Evolutionary conservation across 1,139 yeast species (phyloP), one percentile per base, ranked within the genome.

Genomic region (Blastobotrys malaysiensis): DNA sequence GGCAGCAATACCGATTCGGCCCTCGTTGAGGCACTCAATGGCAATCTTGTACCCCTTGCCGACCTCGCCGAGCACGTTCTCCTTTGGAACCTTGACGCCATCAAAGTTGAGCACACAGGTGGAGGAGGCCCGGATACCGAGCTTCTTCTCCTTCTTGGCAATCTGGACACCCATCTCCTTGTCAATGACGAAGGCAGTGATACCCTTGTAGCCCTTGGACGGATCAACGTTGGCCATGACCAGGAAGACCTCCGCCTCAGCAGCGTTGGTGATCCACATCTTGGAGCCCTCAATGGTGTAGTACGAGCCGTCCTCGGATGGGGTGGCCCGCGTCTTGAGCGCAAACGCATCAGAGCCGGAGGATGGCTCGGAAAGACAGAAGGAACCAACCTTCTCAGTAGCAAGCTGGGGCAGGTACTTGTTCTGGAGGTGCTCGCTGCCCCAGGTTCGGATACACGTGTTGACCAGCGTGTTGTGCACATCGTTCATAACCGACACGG

Each of bases 331-430:
- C 9, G 75, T 62, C 62, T 71, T 71, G 57, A 74, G 60, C 22
- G 78, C 78, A 61, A 74, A 74, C n/a, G 78, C 78, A 57, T 74
- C 78, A 5, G 76, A 72, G 13, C 78, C 78, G 1, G 76, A 69
- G n/a, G 70, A 63, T 14, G 77, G 66, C 60, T 74, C 78, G 19
- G 77, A 72, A 18, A 74, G 66, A 39, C 72, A 72, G 60, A 74
- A 74, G 5, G 77, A 67, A 43, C 78, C 78, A 11, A 74, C 69
- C 50, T 65, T 66, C 36, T 61, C 64, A n/a, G 64, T 55, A 14
- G 77, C 72, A 26, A 74, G 65, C 48, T 63, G 67, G 11, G 78
- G 77, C 39, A 74, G 63, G 57, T 70, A 75, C 56, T 70, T 72
- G 52, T 69, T 69, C 61, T 72, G 66, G 54, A 75, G 59, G 24